These are phyloP conservation scores for Verticillium longisporum DNA, from an alignment of 2,329 filamentous ascomycete species.

Conservation along the genomic window DNA sequence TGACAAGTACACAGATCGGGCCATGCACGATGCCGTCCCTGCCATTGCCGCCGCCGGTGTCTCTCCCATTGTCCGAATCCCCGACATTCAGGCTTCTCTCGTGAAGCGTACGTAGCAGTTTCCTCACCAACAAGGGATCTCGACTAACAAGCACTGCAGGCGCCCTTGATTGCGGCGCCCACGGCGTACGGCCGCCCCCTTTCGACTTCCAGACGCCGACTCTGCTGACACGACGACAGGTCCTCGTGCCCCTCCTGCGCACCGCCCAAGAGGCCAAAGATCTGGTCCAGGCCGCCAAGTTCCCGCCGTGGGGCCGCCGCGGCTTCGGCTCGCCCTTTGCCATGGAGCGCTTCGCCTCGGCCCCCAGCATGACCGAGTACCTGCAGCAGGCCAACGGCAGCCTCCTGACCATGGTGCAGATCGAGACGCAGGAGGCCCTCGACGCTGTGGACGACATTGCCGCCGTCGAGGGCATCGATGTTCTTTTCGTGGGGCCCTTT, in stretches of 20 bases:
- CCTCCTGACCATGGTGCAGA: slow-evolving; percentile 60
- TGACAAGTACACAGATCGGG: slow-evolving; percentile 25
- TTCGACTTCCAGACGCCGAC: background rate
- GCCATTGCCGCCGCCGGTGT: slow-evolving; percentile 41
- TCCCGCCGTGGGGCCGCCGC: slow-evolving; percentile 46
- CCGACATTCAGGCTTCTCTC: slow-evolving; percentile 50
- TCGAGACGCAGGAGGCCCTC: slow-evolving; percentile 58
- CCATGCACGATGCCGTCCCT: slow-evolving; percentile 47
- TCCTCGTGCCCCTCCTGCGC: slow-evolving; percentile 47
- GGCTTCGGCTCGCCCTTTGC: slow-evolving; percentile 51
- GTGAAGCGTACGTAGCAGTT: slow-evolving; percentile 39
- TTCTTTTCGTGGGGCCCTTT: slow-evolving; percentile 60
- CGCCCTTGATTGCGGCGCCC: slow-evolving; percentile 51
- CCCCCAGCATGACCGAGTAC: slow-evolving; percentile 46
- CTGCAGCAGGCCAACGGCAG: slow-evolving; percentile 49
- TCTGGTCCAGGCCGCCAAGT: slow-evolving; percentile 46
- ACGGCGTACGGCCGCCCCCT: slow-evolving; percentile 33
- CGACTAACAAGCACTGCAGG: slow-evolving; percentile 22
- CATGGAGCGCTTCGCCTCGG: slow-evolving; percentile 39
- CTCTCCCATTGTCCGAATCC: slow-evolving; percentile 41
- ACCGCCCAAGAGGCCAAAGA: slow-evolving; percentile 44
- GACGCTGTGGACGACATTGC: slow-evolving; percentile 56
- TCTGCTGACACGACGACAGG: slow-evolving; percentile 18
- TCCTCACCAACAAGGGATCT: background rate
- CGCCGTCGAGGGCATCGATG: slow-evolving; percentile 51